Percentiles rank a stretch among this genome's conserved stretches.
Evolutionary conservation across 257 asterid genomes (phyloP).

Genomic region (Prunella vulgaris): DNA sequence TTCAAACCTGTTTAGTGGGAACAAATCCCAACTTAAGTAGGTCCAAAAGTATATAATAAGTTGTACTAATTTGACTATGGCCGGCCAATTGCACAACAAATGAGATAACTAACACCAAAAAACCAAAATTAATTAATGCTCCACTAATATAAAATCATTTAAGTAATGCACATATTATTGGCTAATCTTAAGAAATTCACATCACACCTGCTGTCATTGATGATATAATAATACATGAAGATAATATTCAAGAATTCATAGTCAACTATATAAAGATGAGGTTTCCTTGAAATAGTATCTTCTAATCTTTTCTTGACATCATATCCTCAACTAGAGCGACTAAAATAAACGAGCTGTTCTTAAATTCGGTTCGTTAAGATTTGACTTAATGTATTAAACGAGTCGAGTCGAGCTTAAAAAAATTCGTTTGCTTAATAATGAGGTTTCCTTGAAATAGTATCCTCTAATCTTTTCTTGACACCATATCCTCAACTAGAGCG

Average conservation of each 20-base stretch:
- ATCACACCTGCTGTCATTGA: background rate
- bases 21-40: constrained; percentile 33
- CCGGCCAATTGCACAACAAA: constrained; percentile 38
- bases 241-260: constrained; percentile 8
- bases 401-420: too few species aligned
- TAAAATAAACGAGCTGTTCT: too few species aligned
- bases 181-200: constrained; percentile 19
- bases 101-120: constrained; percentile 25
- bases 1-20: constrained; percentile 32
- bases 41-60: constrained; percentile 19
- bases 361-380: too few species aligned
- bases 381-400: too few species aligned
- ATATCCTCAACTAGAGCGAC: background rate
- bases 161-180: constrained; percentile 17
- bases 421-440: too few species aligned
- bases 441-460: constrained; percentile 8
- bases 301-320: background rate
- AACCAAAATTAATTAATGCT: constrained; percentile 34
- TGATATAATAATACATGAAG: constrained; percentile 4
- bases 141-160: constrained; percentile 13
- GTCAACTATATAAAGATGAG: constrained; percentile 18
- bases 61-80: constrained; percentile 38
- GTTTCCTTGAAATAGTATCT: constrained; percentile 11
- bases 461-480: background rate
- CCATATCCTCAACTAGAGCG: background rate